These are phyloP conservation scores for Pisolithus tinctorius DNA, from an alignment of 768 basidiomycete genomes.

Conservation along the genomic window DNA sequence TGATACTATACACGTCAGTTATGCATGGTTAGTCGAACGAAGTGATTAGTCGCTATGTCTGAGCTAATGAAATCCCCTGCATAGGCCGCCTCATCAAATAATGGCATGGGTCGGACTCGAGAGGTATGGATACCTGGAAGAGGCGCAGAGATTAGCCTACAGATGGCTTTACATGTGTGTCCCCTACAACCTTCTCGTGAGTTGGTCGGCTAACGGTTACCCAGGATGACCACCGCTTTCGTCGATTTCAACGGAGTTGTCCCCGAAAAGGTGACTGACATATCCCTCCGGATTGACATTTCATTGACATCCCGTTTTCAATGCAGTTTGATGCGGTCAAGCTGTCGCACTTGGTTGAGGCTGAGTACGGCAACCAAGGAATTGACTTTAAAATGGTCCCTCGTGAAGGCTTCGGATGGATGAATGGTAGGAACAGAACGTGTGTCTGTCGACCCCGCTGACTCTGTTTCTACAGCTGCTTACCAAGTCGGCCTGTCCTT, in stretches of 20 bases:
- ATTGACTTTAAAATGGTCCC: constrained; percentile 98
- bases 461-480: constrained; percentile 49
- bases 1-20: constrained; percentile 33
- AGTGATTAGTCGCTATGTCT: background rate
- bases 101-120: constrained; percentile 98
- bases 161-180: constrained; percentile 93
- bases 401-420: constrained; percentile 98
- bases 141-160: constrained; percentile 90
- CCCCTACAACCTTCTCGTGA: background rate
- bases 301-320: background rate
- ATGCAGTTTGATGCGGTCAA: constrained; percentile 89
- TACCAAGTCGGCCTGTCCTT: constrained; percentile 97
- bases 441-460: background rate
- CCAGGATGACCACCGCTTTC: constrained; percentile 87
- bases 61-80: constrained; percentile 7
- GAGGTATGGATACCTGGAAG: constrained; percentile 91
- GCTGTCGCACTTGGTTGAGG: constrained; percentile 92
- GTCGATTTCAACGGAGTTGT: constrained; percentile 98
- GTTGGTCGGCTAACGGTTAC: constrained; percentile 4
- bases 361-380: constrained; percentile 95
- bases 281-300: background rate
- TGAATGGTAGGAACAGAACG: constrained; percentile 62
- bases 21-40: constrained; percentile 50
- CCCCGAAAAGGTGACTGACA: constrained; percentile 68
- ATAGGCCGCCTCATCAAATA: constrained; percentile 93